phyloP scores from a whole-genome alignment of 495 filamentous ascomycete species.

The Parachaetomium inaequale region DNA sequence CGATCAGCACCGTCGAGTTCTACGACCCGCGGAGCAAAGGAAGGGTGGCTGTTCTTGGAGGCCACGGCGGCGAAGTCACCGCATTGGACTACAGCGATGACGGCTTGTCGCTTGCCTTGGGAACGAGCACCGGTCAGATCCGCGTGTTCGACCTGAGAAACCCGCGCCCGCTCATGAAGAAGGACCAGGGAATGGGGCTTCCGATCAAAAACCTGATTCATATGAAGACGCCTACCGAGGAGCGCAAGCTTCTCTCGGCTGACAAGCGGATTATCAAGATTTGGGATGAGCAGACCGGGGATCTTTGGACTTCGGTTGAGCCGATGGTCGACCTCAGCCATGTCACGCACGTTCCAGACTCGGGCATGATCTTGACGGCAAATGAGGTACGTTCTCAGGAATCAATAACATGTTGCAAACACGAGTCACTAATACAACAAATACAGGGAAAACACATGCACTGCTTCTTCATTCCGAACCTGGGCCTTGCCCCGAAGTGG shows the following conservation, averaged over 20 bases:
- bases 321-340: conserved; percentile 91
- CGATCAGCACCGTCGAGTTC: conserved; percentile 90
- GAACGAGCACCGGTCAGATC: conserved; percentile 82
- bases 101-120: conserved; percentile 83
- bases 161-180: conserved; percentile 76
- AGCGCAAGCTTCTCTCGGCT: conserved; percentile 83
- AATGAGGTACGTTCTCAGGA: conserved; percentile 81
- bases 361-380: conserved; percentile 88
- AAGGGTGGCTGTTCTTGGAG: conserved; percentile 70
- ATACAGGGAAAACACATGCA: conserved; percentile 54
- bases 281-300: conserved; percentile 77
- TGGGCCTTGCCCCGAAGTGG: conserved; percentile 84
- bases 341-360: conserved; percentile 82
- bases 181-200: conserved; percentile 95
- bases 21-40: conserved; percentile 85
- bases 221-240: conserved; percentile 70
- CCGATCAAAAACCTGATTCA: conserved; percentile 88
- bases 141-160: conserved; percentile 91
- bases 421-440: conserved; percentile 1
- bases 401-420: no score
- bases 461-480: conserved; percentile 91
- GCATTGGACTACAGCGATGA: conserved; percentile 81
- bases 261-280: conserved; percentile 98
- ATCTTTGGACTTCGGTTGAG: conserved; percentile 91
- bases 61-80: conserved; percentile 70